Conservation (phyloP, 75 land plant genomes). For the Selaginella moellendorffii region DNA sequence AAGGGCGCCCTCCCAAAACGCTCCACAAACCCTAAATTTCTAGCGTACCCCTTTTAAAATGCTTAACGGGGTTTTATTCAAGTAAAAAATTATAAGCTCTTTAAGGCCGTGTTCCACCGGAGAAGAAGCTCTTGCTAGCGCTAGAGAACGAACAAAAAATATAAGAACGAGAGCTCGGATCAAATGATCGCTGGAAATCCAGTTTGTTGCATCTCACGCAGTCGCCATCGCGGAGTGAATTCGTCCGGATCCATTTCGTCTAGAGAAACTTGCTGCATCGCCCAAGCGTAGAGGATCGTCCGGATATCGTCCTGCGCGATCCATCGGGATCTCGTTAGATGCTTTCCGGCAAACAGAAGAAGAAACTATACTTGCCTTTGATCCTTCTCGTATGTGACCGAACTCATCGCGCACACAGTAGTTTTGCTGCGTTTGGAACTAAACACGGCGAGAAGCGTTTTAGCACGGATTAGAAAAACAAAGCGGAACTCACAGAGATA, state of each 20-base stretch:
- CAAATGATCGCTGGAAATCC: constrained; percentile 72
- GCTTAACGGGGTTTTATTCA: no score
- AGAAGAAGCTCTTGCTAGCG: no score
- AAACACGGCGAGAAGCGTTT: constrained; percentile 5
- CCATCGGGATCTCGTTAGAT: no score
- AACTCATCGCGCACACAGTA: constrained; percentile 65
- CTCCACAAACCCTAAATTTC: no score
- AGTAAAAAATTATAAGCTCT: no score
- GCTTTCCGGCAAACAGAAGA: no score
- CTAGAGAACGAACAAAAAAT: no score
- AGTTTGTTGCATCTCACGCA: constrained; percentile 82
- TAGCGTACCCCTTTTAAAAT: no score
- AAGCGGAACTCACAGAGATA: constrained; percentile 35
- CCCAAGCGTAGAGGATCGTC: constrained; percentile 88
- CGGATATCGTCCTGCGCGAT: constrained; percentile 72
- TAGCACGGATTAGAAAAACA: background rate
- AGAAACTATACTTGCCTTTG: constrained; percentile 49
- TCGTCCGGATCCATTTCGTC: constrained; percentile 57
- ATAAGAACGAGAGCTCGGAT: no score
- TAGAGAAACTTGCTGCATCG: constrained; percentile 62
- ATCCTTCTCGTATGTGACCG: constrained; percentile 65
- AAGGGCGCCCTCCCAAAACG: no score
- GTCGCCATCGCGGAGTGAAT: constrained; percentile 51
- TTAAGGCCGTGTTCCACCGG: no score
- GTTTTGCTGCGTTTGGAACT: constrained; percentile 95